Conservation (phyloP, 768 basidiomycete species). For the Tulasnella sp. region DNA sequence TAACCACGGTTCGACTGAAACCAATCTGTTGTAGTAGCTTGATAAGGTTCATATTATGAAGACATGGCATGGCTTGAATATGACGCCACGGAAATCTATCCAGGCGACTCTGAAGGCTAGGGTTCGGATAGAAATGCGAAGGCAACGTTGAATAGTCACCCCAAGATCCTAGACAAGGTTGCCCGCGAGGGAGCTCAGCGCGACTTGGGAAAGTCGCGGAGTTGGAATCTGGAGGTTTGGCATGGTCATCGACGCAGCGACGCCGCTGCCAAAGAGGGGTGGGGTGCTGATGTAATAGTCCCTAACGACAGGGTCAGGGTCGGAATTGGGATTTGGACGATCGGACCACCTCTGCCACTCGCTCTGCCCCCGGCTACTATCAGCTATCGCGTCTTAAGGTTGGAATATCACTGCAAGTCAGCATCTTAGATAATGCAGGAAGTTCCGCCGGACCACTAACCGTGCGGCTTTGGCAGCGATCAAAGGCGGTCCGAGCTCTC, state of each 20-base stretch:
- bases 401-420: constrained; percentile 73
- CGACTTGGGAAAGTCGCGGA: no score
- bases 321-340: background rate
- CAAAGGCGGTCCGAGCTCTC: constrained; percentile 50
- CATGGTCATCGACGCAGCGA: background rate
- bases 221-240: no score
- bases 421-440: constrained; percentile 32
- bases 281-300: background rate
- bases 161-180: no score
- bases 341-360: background rate
- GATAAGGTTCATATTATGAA: background rate
- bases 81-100: background rate
- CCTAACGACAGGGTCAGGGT: background rate
- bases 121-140: background rate
- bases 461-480: constrained; percentile 34
- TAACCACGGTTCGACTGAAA: background rate
- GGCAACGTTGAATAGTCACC: no score
- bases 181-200: no score
- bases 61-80: background rate
- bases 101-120: background rate
- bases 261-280: background rate
- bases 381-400: constrained; percentile 54
- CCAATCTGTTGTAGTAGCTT: background rate
- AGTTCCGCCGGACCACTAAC: constrained; percentile 35
- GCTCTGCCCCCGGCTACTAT: background rate